Conservation (phyloP, 2,329 filamentous ascomycete species). For the Aspergillus brasiliensis region DNA sequence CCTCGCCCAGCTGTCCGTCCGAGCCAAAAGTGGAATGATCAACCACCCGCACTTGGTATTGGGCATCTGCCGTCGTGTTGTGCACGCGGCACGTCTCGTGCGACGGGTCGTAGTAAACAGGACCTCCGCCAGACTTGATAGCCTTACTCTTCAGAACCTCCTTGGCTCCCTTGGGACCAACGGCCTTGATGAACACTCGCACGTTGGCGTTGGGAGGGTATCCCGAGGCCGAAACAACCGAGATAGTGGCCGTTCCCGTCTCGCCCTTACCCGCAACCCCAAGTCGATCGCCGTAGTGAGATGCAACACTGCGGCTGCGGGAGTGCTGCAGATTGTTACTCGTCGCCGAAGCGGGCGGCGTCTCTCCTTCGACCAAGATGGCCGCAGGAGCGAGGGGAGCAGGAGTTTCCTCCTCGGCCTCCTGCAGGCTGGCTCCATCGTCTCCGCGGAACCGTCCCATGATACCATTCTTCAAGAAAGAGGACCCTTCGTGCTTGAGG, state of each 20-base stretch:
- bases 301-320: constrained; percentile 51
- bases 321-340: constrained; percentile 44
- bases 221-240: constrained; percentile 74
- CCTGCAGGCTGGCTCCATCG: constrained; percentile 31
- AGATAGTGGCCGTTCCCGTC: constrained; percentile 76
- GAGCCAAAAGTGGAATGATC: constrained; percentile 82
- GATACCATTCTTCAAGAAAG: constrained; percentile 85
- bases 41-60: constrained; percentile 84
- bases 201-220: constrained; percentile 77
- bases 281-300: constrained; percentile 54
- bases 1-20: constrained; percentile 82
- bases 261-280: constrained; percentile 60
- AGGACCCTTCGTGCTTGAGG: constrained; percentile 65
- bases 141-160: constrained; percentile 91
- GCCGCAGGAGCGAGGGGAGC: constrained; percentile 22
- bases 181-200: constrained; percentile 72
- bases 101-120: constrained; percentile 65
- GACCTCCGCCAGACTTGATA: constrained; percentile 68
- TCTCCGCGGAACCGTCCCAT: constrained; percentile 57
- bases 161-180: constrained; percentile 69
- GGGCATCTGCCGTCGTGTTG: constrained; percentile 73
- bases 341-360: constrained; percentile 22
- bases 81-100: constrained; percentile 74
- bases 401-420: constrained; percentile 21
- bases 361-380: constrained; percentile 33